Conservation (phyloP, 257 asterid species). For the Cruciata laevipes region DNA sequence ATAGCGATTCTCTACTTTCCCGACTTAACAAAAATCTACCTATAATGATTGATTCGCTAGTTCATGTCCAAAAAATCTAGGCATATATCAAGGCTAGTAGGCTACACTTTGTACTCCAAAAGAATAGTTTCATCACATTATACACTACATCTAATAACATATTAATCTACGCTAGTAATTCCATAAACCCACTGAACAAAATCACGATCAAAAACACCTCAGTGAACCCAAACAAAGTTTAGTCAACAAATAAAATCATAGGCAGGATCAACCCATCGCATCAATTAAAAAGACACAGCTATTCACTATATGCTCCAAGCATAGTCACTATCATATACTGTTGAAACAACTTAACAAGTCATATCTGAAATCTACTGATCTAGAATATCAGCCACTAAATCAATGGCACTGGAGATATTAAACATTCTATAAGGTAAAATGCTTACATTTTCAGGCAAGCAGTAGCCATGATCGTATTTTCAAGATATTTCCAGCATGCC, state of each 20-base stretch:
- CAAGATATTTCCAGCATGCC: slow-evolving; percentile 68
- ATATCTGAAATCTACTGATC: not conserved
- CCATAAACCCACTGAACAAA: not conserved
- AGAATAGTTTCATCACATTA: too few relatives aligned
- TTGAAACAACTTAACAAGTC: not conserved
- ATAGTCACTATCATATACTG: not conserved
- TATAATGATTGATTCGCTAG: too few relatives aligned
- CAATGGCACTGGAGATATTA: not conserved
- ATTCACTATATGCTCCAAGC: too few relatives aligned
- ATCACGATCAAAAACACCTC: not conserved
- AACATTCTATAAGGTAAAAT: not conserved
- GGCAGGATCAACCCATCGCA: not conserved
- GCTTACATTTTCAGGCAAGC: slow-evolving; percentile 80
- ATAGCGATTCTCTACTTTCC: too few relatives aligned
- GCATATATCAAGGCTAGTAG: too few relatives aligned
- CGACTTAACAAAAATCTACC: too few relatives aligned
- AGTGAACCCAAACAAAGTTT: not conserved
- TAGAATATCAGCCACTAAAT: not conserved
- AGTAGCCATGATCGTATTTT: slow-evolving; percentile 67
- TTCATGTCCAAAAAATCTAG: too few relatives aligned
- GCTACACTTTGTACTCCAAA: too few relatives aligned
- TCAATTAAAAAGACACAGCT: too few relatives aligned
- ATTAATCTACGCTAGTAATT: too few relatives aligned
- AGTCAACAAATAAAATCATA: not conserved
- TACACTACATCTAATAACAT: too few relatives aligned